These are phyloP conservation scores for Stentor coeruleus DNA, from an alignment of 73 alveolate species.

Conservation along the genomic window DNA sequence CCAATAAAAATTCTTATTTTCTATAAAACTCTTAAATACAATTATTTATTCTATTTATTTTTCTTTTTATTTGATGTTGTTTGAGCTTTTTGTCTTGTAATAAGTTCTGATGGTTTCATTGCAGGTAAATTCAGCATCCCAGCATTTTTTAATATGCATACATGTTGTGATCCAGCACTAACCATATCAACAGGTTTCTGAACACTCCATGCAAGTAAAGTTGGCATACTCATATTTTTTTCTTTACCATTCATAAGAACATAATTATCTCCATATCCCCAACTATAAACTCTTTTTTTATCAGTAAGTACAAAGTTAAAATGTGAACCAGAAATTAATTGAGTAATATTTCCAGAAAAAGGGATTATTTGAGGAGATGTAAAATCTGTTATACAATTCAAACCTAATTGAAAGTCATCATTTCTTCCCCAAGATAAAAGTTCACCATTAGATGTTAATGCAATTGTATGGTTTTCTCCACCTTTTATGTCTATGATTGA, in stretches of 20 bases:
- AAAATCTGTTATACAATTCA: background rate
- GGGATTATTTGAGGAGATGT: conserved; percentile 4
- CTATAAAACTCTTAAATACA: too few relatives aligned
- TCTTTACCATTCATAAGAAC: conserved; percentile 25
- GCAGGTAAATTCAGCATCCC: background rate
- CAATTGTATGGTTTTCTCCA: conserved; percentile 55
- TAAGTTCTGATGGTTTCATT: background rate
- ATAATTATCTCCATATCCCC: conserved; percentile 27
- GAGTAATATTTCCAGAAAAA: background rate
- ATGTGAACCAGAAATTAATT: conserved; percentile 1
- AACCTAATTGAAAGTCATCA: conserved; percentile 51
- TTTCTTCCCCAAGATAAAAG: conserved; percentile 52
- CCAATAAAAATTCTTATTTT: too few relatives aligned
- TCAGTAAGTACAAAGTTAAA: conserved; percentile 23
- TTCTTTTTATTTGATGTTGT: background rate
- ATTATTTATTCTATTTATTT: too few relatives aligned
- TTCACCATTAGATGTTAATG: conserved; percentile 37
- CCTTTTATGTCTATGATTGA: conserved; percentile 41
- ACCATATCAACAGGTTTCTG: background rate
- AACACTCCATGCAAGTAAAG: conserved; percentile 23
- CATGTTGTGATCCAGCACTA: conserved; percentile 22
- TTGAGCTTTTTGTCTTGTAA: background rate
- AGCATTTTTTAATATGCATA: background rate
- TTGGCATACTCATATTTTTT: conserved; percentile 13
- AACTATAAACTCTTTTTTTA: background rate